Evolutionary conservation across 1,284 basidiomycete genomes (phyloP), one percentile per base, ranked within the genome.

Genomic region (Ceratobasidium sp.): DNA sequence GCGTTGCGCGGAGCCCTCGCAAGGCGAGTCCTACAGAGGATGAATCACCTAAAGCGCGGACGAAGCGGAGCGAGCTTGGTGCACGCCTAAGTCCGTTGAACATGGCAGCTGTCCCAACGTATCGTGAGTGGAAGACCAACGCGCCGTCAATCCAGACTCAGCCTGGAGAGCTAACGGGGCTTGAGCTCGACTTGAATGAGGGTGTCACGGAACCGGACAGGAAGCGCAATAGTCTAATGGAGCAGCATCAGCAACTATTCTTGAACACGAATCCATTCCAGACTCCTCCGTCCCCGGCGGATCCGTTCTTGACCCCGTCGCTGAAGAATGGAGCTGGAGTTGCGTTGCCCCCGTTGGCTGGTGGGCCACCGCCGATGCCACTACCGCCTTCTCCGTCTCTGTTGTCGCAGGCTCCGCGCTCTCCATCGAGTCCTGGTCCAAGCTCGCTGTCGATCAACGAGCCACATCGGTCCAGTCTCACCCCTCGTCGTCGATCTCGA

Each of bases 281-380:
- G 61, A 74, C 71, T 13, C 71, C 71, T 10, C 71, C 71, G 4
- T 74, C 71, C 26, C 71, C 71, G n/a, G 23, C 59, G 28, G 59
- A 52, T 26, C 61, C 71, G 46, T 65, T 74, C 46, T n/a, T 57
- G 6, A 40, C 56, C 17, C 61, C 71, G 5, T 23, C 26, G 48
- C 17, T 50, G 7, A 68, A 52, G 50, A 26, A 46, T 10, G 59
- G 23, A 20, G 15, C 52, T 17, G 52, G 52, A 62, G 20, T 59
- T 17, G 56, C 54, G 23, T 50, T 57, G 69, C 69, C 69, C 10
- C 69, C 69, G 40, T 38, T 62, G 56, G 71, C 33, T n/a, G 59
- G 71, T 52, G 71, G 71, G 5, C 71, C 71, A 15, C 71, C 71
- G 33, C n/a, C 56, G 26, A 74, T 74, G 71, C 71, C 71, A 2